Conservation (phyloP, 2,329 filamentous ascomycete genomes). For the Alternaria consortialis region DNA sequence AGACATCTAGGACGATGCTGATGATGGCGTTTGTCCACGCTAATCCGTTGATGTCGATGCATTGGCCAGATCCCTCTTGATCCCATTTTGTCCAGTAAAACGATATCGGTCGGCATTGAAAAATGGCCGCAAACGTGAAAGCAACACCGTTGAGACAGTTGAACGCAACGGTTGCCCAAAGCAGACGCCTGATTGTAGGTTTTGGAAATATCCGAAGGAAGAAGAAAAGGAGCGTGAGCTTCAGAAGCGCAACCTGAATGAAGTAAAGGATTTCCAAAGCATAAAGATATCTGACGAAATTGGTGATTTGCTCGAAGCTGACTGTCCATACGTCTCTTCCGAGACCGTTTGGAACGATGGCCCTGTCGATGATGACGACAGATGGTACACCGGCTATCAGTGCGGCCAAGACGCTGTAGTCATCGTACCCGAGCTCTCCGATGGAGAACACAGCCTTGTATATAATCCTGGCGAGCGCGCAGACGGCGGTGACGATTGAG, state of each 20-base stretch:
- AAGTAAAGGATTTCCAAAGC: conserved; percentile 48
- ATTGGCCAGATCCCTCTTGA: conserved; percentile 36
- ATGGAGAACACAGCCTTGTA: conserved; percentile 50
- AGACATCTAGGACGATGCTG: conserved; percentile 45
- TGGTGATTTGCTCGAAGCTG: conserved; percentile 52
- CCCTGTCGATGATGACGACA: conserved; percentile 37
- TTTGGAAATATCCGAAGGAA: conserved; percentile 44
- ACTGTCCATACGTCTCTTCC: conserved; percentile 64
- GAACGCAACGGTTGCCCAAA: conserved; percentile 35
- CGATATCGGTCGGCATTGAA: conserved; percentile 48
- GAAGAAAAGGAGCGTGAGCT: conserved; percentile 42
- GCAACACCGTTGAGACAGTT: conserved; percentile 34
- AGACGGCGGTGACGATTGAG: conserved; percentile 46
- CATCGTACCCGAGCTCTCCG: conserved; percentile 52
- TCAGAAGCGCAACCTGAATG: conserved; percentile 37
- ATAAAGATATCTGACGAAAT: conserved; percentile 52
- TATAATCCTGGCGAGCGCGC: conserved; percentile 48
- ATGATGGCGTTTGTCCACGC: conserved; percentile 46
- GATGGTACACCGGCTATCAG: conserved; percentile 35
- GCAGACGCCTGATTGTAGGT: conserved; percentile 15
- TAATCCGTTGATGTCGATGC: conserved; percentile 48
- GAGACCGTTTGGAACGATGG: conserved; percentile 50
- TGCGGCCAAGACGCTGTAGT: conserved; percentile 41
- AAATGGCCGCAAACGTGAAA: conserved; percentile 30
- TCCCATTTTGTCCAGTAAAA: conserved; percentile 47